Conservation (phyloP, 352 stramenopile species). For the Phytopythium montanum region DNA sequence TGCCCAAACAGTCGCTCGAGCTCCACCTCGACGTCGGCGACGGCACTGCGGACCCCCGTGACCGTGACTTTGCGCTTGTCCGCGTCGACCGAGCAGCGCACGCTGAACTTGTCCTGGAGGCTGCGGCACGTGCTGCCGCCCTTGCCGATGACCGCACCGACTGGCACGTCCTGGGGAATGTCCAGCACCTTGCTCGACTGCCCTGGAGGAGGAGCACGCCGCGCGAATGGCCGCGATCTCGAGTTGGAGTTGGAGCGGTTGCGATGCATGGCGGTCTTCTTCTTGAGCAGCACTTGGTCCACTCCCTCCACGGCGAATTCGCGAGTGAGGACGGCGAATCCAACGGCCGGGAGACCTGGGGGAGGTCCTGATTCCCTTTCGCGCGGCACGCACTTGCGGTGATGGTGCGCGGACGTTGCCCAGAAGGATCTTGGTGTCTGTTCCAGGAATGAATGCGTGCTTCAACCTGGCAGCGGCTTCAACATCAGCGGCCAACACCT, state of each 20-base stretch:
- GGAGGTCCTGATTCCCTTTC: no score
- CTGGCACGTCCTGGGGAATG: conserved; percentile 30
- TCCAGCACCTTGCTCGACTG: conserved; percentile 15
- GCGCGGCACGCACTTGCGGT: background rate
- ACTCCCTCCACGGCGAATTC: background rate
- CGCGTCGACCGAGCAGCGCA: conserved; percentile 25
- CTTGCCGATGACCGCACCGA: conserved; percentile 40
- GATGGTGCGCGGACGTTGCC: no score
- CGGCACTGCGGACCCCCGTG: conserved; percentile 8
- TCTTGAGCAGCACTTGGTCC: background rate
- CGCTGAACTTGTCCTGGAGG: conserved; percentile 18
- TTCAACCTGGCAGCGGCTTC: no score
- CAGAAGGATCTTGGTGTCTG: no score
- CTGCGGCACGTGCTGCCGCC: conserved; percentile 31
- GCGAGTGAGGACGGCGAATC: background rate
- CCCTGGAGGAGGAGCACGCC: background rate
- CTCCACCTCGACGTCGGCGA: conserved; percentile 20
- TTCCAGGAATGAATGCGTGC: no score
- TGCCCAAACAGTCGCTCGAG: conserved; percentile 21
- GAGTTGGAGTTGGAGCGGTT: background rate
- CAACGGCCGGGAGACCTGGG: background rate
- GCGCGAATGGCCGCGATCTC: background rate
- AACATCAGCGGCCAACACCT: no score
- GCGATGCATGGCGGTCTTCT: background rate
- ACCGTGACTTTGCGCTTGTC: conserved; percentile 24